Base-by-base conservation (phyloP, 805 yeast species). In the Candida schatavii region DNA sequence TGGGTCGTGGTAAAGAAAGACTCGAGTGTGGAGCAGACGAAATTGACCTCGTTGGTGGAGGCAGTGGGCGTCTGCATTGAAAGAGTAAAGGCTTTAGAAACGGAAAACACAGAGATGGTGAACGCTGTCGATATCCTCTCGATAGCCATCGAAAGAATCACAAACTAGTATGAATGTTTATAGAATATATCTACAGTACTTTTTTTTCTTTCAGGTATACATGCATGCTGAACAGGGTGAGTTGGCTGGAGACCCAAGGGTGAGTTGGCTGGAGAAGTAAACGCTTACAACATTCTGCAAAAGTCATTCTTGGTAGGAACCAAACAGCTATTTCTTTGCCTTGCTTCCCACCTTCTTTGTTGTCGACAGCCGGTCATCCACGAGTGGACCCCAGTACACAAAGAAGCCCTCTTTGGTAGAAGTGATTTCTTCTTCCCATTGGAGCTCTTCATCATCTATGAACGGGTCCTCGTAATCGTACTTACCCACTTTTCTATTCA, bases 341-440 rank as follows among this genome's bases (percentile, higher is more conserved):
- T 66, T 66, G 1, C 55, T 39, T 0, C 53, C 33, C 2, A 59
- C 55, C 34, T 63, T 65, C 36, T 62, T 62, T 21, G 51, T 31
- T n/a, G 47, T 26, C 5, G 48, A 36, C 7, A 44, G 39, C 41
- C 72, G 51, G 36, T 70, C 75, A 40, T 84, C 90, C 22, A 84
- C 80, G 45, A 91, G 67, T 2, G 96, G 95, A 0, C 99, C 99
- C 70, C 89, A 87, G 62, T 82, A 93, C 0, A 93, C 97, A 51
- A 91, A 93, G 59, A 90, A 93, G 1, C 98, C 99, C 56, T 93
- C 98, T 49, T 85, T 85, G 0, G 97, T 89, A 1, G 91, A 81
- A 2, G 91, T 90, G 6, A 95, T 81, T 54, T 86, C 95, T 60
- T 90, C 97, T 63, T 93, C 99, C 85, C 93, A 85, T 43, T 80